phyloP scores from a whole-genome alignment of 495 filamentous ascomycete genomes.

The Lophiotrema nucula region DNA sequence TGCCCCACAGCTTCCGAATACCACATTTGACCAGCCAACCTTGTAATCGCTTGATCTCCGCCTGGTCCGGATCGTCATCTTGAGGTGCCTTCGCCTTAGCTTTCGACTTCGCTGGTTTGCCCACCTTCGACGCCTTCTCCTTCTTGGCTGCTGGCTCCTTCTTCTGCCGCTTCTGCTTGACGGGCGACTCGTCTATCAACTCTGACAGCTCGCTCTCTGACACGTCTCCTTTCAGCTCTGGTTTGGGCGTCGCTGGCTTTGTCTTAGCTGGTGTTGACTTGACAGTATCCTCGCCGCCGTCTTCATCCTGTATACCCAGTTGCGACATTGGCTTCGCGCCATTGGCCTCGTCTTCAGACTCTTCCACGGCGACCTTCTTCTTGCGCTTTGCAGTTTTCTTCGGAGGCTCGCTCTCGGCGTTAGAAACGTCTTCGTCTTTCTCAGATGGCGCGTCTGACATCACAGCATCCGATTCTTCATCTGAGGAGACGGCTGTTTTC shows the following conservation, averaged over 20 bases:
- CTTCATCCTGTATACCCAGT: neutral
- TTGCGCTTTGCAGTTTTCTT: conserved; percentile 14
- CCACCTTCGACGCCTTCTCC: neutral
- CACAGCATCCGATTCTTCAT: conserved; percentile 20
- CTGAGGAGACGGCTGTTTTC: conserved; percentile 24
- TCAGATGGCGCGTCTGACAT: neutral
- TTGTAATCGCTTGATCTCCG: conserved; percentile 88
- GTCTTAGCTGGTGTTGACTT: conserved; percentile 31
- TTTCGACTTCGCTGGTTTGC: conserved; percentile 28
- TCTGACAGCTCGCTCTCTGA: conserved; percentile 81
- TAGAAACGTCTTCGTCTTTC: conserved; percentile 15
- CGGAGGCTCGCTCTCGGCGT: conserved; percentile 18
- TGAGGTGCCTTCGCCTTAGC: conserved; percentile 41
- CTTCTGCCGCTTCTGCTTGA: conserved; percentile 50
- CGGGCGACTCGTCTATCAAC: conserved; percentile 68
- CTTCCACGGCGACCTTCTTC: conserved; percentile 21
- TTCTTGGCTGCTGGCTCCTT: conserved; percentile 36
- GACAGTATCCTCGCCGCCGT: conserved; percentile 28
- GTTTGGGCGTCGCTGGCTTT: neutral
- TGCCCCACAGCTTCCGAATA: conserved; percentile 86
- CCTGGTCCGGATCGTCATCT: conserved; percentile 64
- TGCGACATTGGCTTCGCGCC: neutral
- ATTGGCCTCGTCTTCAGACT: conserved; percentile 23
- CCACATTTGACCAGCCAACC: conserved; percentile 87
- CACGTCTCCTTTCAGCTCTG: conserved; percentile 42